These are phyloP conservation scores for Neurospora sp. DNA, from an alignment of 495 filamentous ascomycete genomes.

Conservation along the genomic window DNA sequence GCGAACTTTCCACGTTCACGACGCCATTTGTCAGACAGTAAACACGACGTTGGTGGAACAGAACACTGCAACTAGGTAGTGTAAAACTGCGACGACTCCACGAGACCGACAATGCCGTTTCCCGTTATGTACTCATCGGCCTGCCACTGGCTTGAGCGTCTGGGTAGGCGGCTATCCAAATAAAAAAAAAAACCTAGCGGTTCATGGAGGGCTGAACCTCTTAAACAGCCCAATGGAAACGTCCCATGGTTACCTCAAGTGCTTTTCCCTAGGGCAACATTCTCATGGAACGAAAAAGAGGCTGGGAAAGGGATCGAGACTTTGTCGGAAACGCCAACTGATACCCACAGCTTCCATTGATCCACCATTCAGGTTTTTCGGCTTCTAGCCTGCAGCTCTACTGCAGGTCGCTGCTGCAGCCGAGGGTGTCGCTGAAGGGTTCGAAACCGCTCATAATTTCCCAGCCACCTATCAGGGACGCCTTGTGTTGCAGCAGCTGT, in stretches of 20 bases:
- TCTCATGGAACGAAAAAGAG: slow-evolving; percentile 8
- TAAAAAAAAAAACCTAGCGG: neutral
- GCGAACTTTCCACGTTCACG: neutral
- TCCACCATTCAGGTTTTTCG: slow-evolving; percentile 7
- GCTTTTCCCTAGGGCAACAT: neutral
- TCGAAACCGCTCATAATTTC: neutral
- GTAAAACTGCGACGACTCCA: neutral
- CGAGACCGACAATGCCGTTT: neutral
- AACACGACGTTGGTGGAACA: neutral
- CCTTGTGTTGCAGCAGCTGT: slow-evolving; percentile 4
- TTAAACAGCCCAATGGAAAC: neutral
- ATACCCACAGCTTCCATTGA: slow-evolving; percentile 7
- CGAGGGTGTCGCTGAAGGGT: slow-evolving; percentile 8
- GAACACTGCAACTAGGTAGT: neutral
- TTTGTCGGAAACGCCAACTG: slow-evolving; percentile 14
- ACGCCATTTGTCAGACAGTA: neutral
- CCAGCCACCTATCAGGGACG: slow-evolving; percentile 7
- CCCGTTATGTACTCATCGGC: neutral
- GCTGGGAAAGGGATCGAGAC: slow-evolving; percentile 14
- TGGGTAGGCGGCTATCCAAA: neutral
- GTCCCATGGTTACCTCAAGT: neutral
- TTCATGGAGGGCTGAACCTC: neutral
- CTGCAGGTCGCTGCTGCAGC: slow-evolving; percentile 13
- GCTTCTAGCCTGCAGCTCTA: slow-evolving; percentile 15
- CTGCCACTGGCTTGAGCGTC: neutral